Conservation (phyloP, 768 basidiomycete species). For the Hygrocybe coccinea region DNA sequence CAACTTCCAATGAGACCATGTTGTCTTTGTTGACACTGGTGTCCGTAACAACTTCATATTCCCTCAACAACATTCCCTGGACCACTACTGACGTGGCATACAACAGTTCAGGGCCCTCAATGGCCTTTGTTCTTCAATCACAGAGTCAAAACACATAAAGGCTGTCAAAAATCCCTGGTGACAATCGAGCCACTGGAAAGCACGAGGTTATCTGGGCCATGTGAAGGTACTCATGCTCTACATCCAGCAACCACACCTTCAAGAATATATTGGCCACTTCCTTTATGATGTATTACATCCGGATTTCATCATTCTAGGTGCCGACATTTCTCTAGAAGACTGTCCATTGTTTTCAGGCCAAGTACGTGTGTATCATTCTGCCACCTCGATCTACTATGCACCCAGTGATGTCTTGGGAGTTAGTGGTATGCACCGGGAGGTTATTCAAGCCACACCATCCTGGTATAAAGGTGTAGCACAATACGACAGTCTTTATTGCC, state of each 20-base stretch:
- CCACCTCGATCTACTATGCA: not conserved
- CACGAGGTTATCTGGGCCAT: not conserved
- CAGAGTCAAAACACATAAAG: conserved; percentile 22
- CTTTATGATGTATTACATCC: conserved; percentile 17
- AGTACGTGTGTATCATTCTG: not conserved
- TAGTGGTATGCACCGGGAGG: conserved; percentile 19
- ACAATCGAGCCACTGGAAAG: conserved; percentile 18
- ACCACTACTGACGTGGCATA: conserved; percentile 17
- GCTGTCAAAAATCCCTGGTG: conserved; percentile 24
- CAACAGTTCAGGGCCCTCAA: conserved; percentile 18
- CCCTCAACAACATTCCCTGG: no score
- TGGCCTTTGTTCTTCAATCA: conserved; percentile 22
- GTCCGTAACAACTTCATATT: not conserved
- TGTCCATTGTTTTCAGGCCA: conserved; percentile 3
- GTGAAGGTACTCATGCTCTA: not conserved
- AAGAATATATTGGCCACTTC: conserved; percentile 18
- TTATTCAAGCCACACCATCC: conserved; percentile 22
- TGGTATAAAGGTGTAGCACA: conserved; percentile 17
- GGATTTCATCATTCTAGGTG: not conserved
- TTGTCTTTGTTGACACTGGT: conserved; percentile 11
- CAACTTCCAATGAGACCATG: conserved; percentile 11
- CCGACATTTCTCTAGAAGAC: not conserved
- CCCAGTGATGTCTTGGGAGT: not conserved
- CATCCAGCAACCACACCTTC: conserved; percentile 9
- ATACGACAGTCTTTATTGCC: conserved; percentile 25